A percentile compares a stretch with the other conserved stretches of the same genome.
Evolutionary conservation across 257 asterid genomes (phyloP).

Genomic region (Solanum phureja): DNA sequence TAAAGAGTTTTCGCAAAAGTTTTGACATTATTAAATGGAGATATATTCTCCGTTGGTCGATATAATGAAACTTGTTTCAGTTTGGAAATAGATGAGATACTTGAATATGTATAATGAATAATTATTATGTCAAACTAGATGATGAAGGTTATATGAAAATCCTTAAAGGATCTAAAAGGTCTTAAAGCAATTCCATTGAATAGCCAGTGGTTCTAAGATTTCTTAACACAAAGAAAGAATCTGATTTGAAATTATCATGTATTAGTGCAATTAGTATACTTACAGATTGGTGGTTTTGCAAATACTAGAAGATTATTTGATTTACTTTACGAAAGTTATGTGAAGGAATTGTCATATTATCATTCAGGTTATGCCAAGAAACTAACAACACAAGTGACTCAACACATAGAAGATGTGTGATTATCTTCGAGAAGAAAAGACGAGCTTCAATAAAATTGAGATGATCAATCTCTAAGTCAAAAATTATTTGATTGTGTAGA

Average conservation of each 20-base stretch:
- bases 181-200: not conserved
- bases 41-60: too few relatives aligned
- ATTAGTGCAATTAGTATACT: not conserved
- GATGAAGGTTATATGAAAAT: not conserved
- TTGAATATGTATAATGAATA: not conserved
- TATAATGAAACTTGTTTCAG: not conserved
- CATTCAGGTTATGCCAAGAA: not conserved
- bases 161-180: not conserved
- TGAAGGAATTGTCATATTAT: not conserved
- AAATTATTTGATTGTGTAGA: too few relatives aligned
- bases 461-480: not conserved
- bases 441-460: not conserved
- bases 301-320: not conserved
- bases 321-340: not conserved
- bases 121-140: not conserved
- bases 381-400: not conserved
- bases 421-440: not conserved
- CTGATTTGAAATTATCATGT: not conserved
- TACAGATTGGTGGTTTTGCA: not conserved
- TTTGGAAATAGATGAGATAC: not conserved
- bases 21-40: not conserved
- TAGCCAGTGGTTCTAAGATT: not conserved
- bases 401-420: not conserved
- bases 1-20: too few relatives aligned
- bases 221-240: not conserved